A percentile compares a stretch with the other conserved stretches of the same genome.
These are phyloP conservation scores for Yarrowia sp. DNA, from an alignment of 805 yeast species.

Conservation along the genomic window DNA sequence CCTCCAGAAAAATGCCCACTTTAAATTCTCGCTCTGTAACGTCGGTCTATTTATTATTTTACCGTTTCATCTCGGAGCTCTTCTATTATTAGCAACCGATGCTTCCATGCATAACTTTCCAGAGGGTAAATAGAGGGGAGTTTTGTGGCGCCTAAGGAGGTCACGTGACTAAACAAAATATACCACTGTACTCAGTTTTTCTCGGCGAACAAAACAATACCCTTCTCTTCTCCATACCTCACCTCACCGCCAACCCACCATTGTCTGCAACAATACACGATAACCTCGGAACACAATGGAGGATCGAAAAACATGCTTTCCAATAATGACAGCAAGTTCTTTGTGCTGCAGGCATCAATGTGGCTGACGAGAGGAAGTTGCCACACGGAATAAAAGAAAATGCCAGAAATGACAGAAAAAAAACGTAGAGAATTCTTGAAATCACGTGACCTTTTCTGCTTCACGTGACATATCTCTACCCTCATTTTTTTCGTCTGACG, in stretches of 20 bases:
- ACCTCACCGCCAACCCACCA: no score
- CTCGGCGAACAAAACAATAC: no score
- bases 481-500: no score
- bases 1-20: no score
- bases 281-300: conserved; percentile 17
- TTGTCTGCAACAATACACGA: neutral
- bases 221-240: no score
- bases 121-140: no score
- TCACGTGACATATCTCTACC: neutral
- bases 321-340: conserved; percentile 16
- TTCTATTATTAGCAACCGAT: conserved; percentile 9
- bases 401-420: neutral
- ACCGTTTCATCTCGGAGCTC: conserved; percentile 15
- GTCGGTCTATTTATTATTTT: neutral
- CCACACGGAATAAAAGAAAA: neutral
- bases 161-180: no score
- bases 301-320: neutral
- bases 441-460: neutral
- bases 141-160: no score
- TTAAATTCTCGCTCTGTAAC: no score
- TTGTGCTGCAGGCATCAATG: neutral
- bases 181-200: no score
- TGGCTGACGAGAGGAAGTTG: neutral
- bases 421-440: neutral
- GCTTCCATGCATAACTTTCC: conserved; percentile 8